These are phyloP conservation scores for Glycine soja DNA, from an alignment of 306 rosid species.

Conservation along the genomic window DNA sequence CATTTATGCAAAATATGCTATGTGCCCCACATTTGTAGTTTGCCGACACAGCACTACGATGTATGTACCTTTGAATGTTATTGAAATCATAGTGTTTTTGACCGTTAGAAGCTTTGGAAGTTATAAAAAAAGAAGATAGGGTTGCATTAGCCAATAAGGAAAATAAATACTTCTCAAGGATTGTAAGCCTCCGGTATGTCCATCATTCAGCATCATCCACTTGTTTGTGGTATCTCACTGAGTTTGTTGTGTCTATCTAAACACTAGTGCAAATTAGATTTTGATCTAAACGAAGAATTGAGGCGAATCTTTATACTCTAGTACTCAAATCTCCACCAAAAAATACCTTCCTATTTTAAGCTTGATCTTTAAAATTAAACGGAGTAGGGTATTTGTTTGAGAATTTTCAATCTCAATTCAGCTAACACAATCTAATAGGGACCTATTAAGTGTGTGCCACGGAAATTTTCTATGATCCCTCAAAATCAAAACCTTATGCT, in stretches of 20 bases:
- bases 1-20: not conserved
- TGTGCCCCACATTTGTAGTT: constrained; percentile 34
- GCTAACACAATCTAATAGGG: not conserved
- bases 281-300: constrained; percentile 1
- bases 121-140: constrained; percentile 12
- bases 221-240: constrained; percentile 30
- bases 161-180: constrained; percentile 3
- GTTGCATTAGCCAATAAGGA: constrained; percentile 16
- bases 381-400: not conserved
- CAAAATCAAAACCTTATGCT: not conserved
- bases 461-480: constrained; percentile 23
- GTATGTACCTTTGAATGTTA: constrained; percentile 16
- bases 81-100: constrained; percentile 30
- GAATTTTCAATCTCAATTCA: not conserved
- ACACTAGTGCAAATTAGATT: not conserved
- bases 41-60: constrained; percentile 35
- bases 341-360: constrained; percentile 14
- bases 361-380: constrained; percentile 3
- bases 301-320: not conserved
- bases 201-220: constrained; percentile 33
- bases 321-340: not conserved
- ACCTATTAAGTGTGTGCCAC: not conserved
- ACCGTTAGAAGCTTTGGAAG: constrained; percentile 33
- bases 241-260: constrained; percentile 41
- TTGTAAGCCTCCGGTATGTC: constrained; percentile 34